Base-by-base conservation (phyloP, 2,329 filamentous ascomycete species). In the Pseudonectria buxi region DNA sequence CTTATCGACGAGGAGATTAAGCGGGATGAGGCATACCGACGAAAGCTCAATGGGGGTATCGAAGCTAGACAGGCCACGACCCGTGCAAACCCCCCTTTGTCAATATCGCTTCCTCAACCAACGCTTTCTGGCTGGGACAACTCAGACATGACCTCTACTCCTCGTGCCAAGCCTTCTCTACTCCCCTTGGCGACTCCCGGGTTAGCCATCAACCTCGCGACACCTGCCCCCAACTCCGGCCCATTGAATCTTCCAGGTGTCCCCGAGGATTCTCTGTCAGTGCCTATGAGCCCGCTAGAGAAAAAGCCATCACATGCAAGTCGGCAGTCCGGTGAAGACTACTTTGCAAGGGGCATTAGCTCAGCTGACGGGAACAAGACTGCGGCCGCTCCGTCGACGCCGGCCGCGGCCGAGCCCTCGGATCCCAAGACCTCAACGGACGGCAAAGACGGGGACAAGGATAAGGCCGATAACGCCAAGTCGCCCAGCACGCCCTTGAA, bases 1-100 rank as follows among this genome's bases (percentile, higher is more conserved):
- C 69, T 96, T 28, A 83, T 98, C 35, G 85, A 94, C 41, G 89
- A 95, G 58, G 86, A 96, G 58, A 84, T 95, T 47, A 80, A 75
- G 45, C 78, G 86, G 34, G 92, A 98, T 53, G 79, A 85, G 52
- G 67, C 64, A 1, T 79, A 84, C 55, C 77, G 90, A n/a, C 69
- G 77, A 29, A 73, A 75, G 30, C 64, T 94, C 7, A 75, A 87
- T 33, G 73, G 78, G 24, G 69, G 64, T 12, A 68, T 75, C 4
- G 76, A 80, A 42, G 78, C 79, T 50, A 70, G 73, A 22, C 68
- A 72, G 34, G 67, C 67, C 24, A 59, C 71, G n/a, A 70, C 68
- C 27, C 71, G 76, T 30, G 56, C 68, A 3, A 74, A 76, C 47
- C 72, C 78, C 1, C 79, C 83, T 0, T 67, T 65, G 2, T 78